Evolutionary conservation across 305 asterid genomes (phyloP), one percentile per base, ranked within the genome.

Genomic region (Fraxinus baroniana): DNA sequence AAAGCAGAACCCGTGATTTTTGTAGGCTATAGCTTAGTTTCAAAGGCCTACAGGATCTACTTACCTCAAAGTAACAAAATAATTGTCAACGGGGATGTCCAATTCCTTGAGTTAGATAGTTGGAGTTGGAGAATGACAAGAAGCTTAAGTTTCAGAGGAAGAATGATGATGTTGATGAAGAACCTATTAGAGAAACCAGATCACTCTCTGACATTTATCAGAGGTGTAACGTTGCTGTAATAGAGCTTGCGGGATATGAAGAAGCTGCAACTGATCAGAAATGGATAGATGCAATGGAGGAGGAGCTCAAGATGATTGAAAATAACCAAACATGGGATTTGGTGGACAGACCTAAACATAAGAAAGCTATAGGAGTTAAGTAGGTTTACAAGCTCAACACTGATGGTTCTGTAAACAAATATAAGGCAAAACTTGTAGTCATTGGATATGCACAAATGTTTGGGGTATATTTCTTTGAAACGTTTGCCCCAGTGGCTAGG

Each of bases 11-110:
- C 2, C 0, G 0, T 7, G 8, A n/a, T 52, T 4, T 52, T 52
- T 52, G 22, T 15, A 13, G 2, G 64, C 18, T 52, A 52, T 1
- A 52, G 7, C 20, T 13, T 0, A 13, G 7, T 5, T 17, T 52
- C 64, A 15, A 52, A 52, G 7, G 64, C 8, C 2, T 52, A 52
- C 7, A 52, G 2, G 7, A 52, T 52, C 4, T 52, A 44, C 5
- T 5, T 13, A 0, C 64, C 64, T 1, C 22, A 17, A 52, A 32
- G 12, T 7, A 6, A 4, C 1, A 78, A 78, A 78, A 2, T 78
- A 26, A 0, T 57, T 17, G 35, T 76, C 0, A 81, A 71, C 10
- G 62, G 72, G 17, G 84, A 81, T 76, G 84, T 81, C n/a, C 4
- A 44, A 39, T 39, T 39, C 46, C 46, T 39, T 39, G 52, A 44